Percentiles rank a stretch among this genome's conserved stretches.
Conservation (phyloP, 768 basidiomycete species). For the Clitopilus passeckerianus region DNA sequence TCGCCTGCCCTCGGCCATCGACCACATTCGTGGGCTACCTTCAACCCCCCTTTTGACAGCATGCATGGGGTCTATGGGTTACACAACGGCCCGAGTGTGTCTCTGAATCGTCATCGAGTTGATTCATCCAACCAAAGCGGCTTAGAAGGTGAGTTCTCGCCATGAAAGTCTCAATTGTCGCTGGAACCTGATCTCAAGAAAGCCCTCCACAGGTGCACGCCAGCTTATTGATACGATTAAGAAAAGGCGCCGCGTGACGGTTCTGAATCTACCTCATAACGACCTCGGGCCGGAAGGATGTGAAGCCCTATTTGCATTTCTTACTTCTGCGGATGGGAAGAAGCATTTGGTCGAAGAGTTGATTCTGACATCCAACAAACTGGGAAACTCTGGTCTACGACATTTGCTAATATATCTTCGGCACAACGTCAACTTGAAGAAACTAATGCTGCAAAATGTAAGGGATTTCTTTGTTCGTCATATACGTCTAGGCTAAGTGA, state of each 20-base stretch:
- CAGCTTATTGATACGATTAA: slow-evolving; percentile 28
- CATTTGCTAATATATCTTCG: slow-evolving; percentile 49
- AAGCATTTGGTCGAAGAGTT: slow-evolving; percentile 47
- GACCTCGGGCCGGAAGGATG: slow-evolving; percentile 55
- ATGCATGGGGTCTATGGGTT: neutral
- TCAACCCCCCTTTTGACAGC: neutral
- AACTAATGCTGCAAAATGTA: slow-evolving; percentile 56
- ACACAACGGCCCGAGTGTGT: neutral
- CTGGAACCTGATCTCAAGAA: slow-evolving; percentile 19
- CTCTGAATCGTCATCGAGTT: neutral
- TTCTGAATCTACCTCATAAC: slow-evolving; percentile 50
- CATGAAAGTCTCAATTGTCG: slow-evolving; percentile 20
- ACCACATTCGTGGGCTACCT: neutral
- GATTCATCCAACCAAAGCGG: neutral
- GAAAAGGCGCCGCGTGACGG: slow-evolving; percentile 16
- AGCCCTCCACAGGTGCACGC: neutral
- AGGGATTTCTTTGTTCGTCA: slow-evolving; percentile 14
- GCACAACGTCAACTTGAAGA: slow-evolving; percentile 38
- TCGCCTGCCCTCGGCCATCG: neutral
- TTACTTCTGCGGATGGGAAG: slow-evolving; percentile 42
- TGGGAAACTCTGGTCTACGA: slow-evolving; percentile 50
- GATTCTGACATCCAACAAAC: slow-evolving; percentile 49
- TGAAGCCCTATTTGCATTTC: slow-evolving; percentile 45
- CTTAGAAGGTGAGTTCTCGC: neutral
- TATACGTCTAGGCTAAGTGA: neutral